These are phyloP conservation scores for Dioscorea alata DNA, from an alignment of 106 monocot genomes.

Conservation along the genomic window DNA sequence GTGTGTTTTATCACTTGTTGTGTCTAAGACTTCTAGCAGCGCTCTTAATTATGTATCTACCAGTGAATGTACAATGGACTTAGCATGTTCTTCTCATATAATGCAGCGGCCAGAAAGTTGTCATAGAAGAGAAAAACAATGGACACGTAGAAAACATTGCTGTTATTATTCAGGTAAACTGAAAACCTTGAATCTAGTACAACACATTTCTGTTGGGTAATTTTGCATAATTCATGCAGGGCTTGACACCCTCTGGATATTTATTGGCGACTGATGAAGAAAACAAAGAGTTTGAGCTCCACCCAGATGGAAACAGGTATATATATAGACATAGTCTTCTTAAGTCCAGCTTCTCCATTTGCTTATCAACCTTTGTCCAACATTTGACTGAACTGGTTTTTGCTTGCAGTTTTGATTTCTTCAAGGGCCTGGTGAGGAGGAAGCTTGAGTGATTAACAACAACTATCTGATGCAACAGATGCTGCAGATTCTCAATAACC, in stretches of 20 bases:
- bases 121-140: constrained; percentile 60
- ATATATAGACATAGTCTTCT: not conserved
- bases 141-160: constrained; percentile 19
- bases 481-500: too few species aligned
- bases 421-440: constrained; percentile 52
- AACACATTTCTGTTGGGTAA: not conserved
- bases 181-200: not conserved
- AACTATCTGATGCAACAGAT: too few species aligned
- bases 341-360: not conserved
- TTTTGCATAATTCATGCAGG: constrained; percentile 29
- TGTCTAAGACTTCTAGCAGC: too few species aligned
- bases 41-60: too few species aligned
- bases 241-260: constrained; percentile 75
- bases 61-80: too few species aligned
- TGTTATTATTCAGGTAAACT: constrained; percentile 66
- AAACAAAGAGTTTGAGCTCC: constrained; percentile 52
- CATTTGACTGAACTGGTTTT: not conserved
- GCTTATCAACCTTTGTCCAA: not conserved
- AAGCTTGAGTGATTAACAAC: constrained; percentile 21
- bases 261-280: constrained; percentile 61
- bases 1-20: too few species aligned
- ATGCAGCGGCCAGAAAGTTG: constrained; percentile 78
- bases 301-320: constrained; percentile 85
- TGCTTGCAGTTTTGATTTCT: constrained; percentile 51
- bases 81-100: too few species aligned